Conservation (phyloP, 768 basidiomycete genomes). For the Amanita polypyramis region DNA sequence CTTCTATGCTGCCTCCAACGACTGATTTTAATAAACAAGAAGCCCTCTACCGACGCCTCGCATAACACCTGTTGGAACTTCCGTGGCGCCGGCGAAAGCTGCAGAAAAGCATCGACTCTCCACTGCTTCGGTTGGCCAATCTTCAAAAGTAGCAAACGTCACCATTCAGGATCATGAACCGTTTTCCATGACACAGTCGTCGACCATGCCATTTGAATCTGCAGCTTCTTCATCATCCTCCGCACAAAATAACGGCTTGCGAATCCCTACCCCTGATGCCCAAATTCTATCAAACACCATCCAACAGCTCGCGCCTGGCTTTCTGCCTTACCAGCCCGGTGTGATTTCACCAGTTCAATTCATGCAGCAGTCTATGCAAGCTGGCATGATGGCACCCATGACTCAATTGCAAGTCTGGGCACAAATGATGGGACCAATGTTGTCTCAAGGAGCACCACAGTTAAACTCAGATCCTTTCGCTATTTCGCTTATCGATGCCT, state of each 20-base stretch:
- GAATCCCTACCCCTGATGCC: background rate
- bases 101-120: background rate
- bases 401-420: slow-evolving; percentile 2
- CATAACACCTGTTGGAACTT: slow-evolving; percentile 33
- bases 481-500: slow-evolving; percentile 8
- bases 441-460: background rate
- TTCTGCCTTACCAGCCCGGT: background rate
- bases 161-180: background rate
- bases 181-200: background rate
- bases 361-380: background rate
- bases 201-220: background rate
- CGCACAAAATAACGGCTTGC: background rate
- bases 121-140: background rate
- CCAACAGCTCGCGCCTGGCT: background rate
- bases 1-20: slow-evolving; percentile 4
- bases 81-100: background rate
- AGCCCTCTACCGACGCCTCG: slow-evolving; percentile 55
- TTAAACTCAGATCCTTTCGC: slow-evolving; percentile 4
- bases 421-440: slow-evolving; percentile 1
- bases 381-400: background rate
- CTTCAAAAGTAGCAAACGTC: background rate
- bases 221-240: background rate
- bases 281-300: background rate
- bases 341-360: background rate
- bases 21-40: slow-evolving; percentile 26